Base-by-base conservation (phyloP, 768 basidiomycete species). In the Amanita rubescens region DNA sequence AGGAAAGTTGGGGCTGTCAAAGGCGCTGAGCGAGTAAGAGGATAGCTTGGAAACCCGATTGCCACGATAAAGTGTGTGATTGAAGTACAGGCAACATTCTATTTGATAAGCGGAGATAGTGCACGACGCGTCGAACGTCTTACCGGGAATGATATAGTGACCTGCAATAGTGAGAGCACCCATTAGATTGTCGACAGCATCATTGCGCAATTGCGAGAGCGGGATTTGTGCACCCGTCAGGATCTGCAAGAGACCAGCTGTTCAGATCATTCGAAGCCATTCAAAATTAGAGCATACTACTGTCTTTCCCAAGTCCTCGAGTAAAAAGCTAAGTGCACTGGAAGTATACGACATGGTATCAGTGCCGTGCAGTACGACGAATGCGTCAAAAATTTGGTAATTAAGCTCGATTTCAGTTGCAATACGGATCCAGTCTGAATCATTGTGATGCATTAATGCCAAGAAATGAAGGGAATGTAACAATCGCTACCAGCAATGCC, bases 171-270 rank as follows among this genome's bases (percentile, higher is more conserved):
- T 83, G 32, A 97, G 71, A 3, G 91, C 88, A 7, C 91, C 93
- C 65, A 96, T 82, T 9, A 96, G 71, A 65, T 96, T 97, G 59
- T 95, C 94, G 5, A 93, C 84, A 7, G 93, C 92, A 65, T 97
- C 94, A 60, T 94, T 96, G n/a, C 92, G 80, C 43, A 94, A 72
- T 63, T 93, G 87, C 1, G 89, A 92, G 32, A 94, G 72, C 12
- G 94, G 91, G 33, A 97, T 95, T 70, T 96, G 94, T 0, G 94
- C 92, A 11, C 94, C 94, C 1, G 91, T 95, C 27, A 94, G 60
- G 54, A 95, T 91, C 90, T 92, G n/a, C n/a, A n/a, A 48, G 11
- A 35, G 34, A 44, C 12, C n/a, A 27, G 24, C 9, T 24, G 19
- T 34, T 20, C 19, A 30, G 15, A 11, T 27, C 7, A 17, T 24